Evolutionary conservation across 768 basidiomycete genomes (phyloP).

Genomic region (Boletus reticulatus): DNA sequence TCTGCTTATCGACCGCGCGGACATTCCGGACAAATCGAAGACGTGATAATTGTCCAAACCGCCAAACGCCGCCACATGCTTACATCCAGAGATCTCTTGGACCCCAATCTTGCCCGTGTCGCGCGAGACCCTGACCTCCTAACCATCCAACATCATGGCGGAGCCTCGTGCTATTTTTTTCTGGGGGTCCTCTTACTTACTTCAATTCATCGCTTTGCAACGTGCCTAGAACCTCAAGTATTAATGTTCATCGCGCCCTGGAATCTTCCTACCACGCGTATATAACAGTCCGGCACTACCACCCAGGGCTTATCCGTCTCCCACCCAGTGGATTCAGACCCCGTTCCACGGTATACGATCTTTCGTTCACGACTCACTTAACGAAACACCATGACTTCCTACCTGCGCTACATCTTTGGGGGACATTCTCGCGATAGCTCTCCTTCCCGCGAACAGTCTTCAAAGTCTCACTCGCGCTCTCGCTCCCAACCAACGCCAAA

Average conservation of each 20-base stretch:
- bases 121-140: slow-evolving; percentile 14
- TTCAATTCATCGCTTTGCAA: slow-evolving; percentile 27
- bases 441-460: slow-evolving; percentile 24
- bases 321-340: slow-evolving; percentile 8
- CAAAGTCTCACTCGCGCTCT: slow-evolving; percentile 45
- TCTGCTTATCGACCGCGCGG: slow-evolving; percentile 20
- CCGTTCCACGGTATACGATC: slow-evolving; percentile 16
- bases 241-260: slow-evolving; percentile 20
- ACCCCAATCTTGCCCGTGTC: slow-evolving; percentile 11
- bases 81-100: slow-evolving; percentile 8
- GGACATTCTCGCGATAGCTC: slow-evolving; percentile 28
- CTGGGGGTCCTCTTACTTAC: slow-evolving; percentile 31
- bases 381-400: slow-evolving; percentile 43
- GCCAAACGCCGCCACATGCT: slow-evolving; percentile 7
- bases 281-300: slow-evolving; percentile 21
- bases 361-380: slow-evolving; percentile 14
- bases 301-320: slow-evolving; percentile 5
- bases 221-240: slow-evolving; percentile 22
- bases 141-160: slow-evolving; percentile 11
- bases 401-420: slow-evolving; percentile 49
- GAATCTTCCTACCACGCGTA: slow-evolving; percentile 19
- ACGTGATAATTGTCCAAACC: slow-evolving; percentile 27
- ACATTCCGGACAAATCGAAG: slow-evolving; percentile 30
- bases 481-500: slow-evolving; percentile 38
- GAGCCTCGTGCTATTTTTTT: slow-evolving; percentile 22